Base-by-base conservation (phyloP, 2,329 filamentous ascomycete species). In the Dichotomopilus funicola region DNA sequence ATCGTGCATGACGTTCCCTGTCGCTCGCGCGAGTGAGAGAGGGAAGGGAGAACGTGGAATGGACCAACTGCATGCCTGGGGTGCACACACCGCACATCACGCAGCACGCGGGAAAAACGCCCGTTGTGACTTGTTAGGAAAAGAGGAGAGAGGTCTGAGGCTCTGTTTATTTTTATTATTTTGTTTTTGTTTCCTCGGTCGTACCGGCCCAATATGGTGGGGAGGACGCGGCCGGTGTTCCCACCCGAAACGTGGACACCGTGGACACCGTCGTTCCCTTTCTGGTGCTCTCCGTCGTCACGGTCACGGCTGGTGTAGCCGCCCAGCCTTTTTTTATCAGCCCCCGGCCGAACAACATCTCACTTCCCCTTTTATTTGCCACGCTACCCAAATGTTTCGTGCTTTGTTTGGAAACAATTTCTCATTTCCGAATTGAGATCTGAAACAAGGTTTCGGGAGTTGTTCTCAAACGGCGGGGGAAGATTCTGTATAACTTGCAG, bases 321-420 rank as follows among this genome's bases (percentile, higher is more conserved):
- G 57, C 57, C 57, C 54, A 54, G 19, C 52, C 54, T 59, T 59
- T 59, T 59, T 57, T 59, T 57, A 56, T 55, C 51, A 19, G n/a
- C n/a, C 27, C 19, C 40, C 9, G 12, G 33, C 33, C 4, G 10
- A 19, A 13, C 19, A 47, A 38, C 34, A 31, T 27, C 36, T 35
- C 13, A 19, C 46, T 38, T 35, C 34, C 48, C 49, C 48, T 38
- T 38, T 9, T 46, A 44, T 51, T 53, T 48, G 44, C 51, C 48
- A 27, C 46, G 34, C 34, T 10, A n/a, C n/a, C 31, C 19, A 27
- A 13, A 44, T 55, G 53, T 58, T 53, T 58, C 45, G 45, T 42
- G 41, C 53, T 49, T 55, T 58, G 40, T 58, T 55, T 55, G 46
- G 56, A 55, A 53, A 50, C 46, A 46, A 43, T 12, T 46, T 36